phyloP scores from a whole-genome alignment of 768 basidiomycete genomes.

The Lactifluus piperatus region DNA sequence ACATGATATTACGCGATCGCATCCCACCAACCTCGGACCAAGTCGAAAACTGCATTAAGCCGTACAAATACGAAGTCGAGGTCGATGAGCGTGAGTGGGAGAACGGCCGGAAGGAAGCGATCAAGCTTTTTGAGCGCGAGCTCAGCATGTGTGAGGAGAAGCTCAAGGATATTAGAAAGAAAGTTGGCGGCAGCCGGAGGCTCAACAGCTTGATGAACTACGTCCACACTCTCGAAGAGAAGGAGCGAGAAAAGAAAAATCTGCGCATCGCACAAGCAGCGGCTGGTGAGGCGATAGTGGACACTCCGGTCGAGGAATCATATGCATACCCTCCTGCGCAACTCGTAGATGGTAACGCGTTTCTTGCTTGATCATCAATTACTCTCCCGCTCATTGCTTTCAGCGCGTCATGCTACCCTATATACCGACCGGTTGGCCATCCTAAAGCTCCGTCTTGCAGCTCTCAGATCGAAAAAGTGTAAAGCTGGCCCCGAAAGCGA shows the following conservation, averaged over 20 bases:
- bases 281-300: constrained; percentile 30
- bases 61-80: constrained; percentile 97
- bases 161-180: constrained; percentile 76
- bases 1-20: constrained; percentile 86
- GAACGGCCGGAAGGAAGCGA: constrained; percentile 61
- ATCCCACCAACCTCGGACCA: constrained; percentile 95
- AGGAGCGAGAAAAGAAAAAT: constrained; percentile 55
- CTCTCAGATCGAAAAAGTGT: constrained; percentile 86
- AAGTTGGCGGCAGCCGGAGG: constrained; percentile 81
- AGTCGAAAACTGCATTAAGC: constrained; percentile 99
- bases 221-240: constrained; percentile 75
- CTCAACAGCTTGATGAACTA: constrained; percentile 69
- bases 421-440: constrained; percentile 75
- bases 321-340: constrained; percentile 91
- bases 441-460: constrained; percentile 77
- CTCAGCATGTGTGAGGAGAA: constrained; percentile 76
- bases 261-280: constrained; percentile 36
- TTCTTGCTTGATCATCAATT: background rate
- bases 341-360: constrained; percentile 74
- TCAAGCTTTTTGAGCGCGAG: constrained; percentile 81
- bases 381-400: background rate
- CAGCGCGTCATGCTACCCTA: constrained; percentile 89
- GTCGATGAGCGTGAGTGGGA: constrained; percentile 93
- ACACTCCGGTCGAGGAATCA: constrained; percentile 37
- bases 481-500: constrained; percentile 81